A percentile compares a stretch with the other conserved stretches of the same genome.
These are phyloP conservation scores for Starmerella kuoi DNA, from an alignment of 805 yeast species.

Conservation along the genomic window DNA sequence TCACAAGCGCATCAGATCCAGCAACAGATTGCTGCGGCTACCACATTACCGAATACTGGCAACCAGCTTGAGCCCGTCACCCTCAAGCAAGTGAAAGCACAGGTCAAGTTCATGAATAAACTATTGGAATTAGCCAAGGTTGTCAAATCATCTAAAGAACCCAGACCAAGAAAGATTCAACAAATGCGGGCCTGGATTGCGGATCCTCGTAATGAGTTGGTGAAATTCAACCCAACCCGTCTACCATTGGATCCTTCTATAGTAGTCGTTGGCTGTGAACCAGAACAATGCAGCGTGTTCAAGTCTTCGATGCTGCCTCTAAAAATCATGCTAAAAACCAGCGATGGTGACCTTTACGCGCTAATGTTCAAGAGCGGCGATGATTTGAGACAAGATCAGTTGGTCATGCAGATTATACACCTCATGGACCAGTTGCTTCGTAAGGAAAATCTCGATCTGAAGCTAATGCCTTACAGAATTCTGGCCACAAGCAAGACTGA, in stretches of 20 bases:
- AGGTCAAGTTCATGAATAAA: constrained; percentile 55
- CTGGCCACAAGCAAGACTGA: constrained; percentile 83
- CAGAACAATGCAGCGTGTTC: constrained; percentile 74
- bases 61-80: constrained; percentile 10
- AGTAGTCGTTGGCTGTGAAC: constrained; percentile 58
- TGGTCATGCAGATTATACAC: constrained; percentile 84
- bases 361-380: constrained; percentile 93
- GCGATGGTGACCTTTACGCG: constrained; percentile 44
- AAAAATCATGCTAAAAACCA: constrained; percentile 62
- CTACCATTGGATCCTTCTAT: constrained; percentile 78
- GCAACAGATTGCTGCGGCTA: background rate
- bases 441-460: constrained; percentile 81
- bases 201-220: constrained; percentile 35
- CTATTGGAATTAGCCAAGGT: constrained; percentile 53
- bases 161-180: constrained; percentile 66
- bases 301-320: constrained; percentile 85
- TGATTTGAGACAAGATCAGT: constrained; percentile 90
- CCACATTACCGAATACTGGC: too few relatives aligned
- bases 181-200: constrained; percentile 45
- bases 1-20: constrained; percentile 6
- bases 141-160: constrained; percentile 55
- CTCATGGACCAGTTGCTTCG: constrained; percentile 80
- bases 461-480: constrained; percentile 77
- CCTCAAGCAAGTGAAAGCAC: constrained; percentile 32
- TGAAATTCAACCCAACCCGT: constrained; percentile 42